phyloP scores from a whole-genome alignment of 139 green algal genomes.

The Desmodesmus armatus region DNA sequence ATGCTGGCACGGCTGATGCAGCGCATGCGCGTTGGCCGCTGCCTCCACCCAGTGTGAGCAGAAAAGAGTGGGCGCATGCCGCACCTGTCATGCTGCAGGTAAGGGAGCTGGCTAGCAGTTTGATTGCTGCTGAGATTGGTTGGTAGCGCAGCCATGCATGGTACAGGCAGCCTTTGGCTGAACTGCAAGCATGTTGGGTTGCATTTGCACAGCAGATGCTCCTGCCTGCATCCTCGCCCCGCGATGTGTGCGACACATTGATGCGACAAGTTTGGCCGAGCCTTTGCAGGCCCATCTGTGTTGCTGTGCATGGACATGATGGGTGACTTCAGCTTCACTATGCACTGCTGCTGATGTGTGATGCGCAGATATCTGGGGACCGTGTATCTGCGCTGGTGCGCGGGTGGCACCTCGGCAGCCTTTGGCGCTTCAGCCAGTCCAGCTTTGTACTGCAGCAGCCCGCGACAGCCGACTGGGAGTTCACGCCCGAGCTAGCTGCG shows the following conservation, averaged over 20 bases:
- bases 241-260: not conserved
- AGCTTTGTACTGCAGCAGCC: constrained; percentile 50
- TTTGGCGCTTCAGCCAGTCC: not conserved
- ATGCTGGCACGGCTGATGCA: not conserved
- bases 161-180: no score
- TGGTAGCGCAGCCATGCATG: no score
- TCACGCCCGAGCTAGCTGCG: constrained; percentile 50
- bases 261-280: no score
- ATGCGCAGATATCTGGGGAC: constrained; percentile 39
- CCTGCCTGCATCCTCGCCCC: not conserved
- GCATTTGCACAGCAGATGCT: not conserved
- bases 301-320: no score
- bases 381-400: constrained; percentile 33
- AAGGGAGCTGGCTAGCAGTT: not conserved
- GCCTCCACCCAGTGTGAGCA: constrained; percentile 1
- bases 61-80: not conserved
- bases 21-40: not conserved
- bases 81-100: constrained; percentile 33
- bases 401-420: no score
- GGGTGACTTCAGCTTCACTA: not conserved
- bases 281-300: no score
- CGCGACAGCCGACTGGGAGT: constrained; percentile 23
- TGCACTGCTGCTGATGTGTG: not conserved
- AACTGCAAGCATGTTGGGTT: not conserved
- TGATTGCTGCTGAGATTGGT: not conserved